Conservation (phyloP, 805 yeast species). For the Scheffersomyces lignosus region DNA sequence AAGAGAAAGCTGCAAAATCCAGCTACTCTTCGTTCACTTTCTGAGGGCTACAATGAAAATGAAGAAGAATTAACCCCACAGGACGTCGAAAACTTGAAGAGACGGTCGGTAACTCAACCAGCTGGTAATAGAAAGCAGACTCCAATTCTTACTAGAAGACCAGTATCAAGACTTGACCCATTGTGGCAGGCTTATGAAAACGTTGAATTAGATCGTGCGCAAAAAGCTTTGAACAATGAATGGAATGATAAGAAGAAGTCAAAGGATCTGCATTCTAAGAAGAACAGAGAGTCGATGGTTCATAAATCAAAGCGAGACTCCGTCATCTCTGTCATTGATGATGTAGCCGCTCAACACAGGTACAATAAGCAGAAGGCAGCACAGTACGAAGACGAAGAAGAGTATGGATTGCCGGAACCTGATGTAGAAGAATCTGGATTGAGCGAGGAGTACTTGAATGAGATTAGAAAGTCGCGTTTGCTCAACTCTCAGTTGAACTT, state of each 20-base stretch:
- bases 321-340: constrained; percentile 32
- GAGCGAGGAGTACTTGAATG: constrained; percentile 45
- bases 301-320: constrained; percentile 29
- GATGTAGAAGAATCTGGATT: constrained; percentile 34
- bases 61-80: constrained; percentile 42
- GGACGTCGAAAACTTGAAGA: constrained; percentile 45
- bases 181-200: constrained; percentile 53
- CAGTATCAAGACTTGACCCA: constrained; percentile 58
- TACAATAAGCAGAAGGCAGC: constrained; percentile 10
- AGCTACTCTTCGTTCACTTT: constrained; percentile 32
- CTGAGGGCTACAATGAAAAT: constrained; percentile 27
- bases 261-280: constrained; percentile 7
- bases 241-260: constrained; percentile 13
- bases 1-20: constrained; percentile 33
- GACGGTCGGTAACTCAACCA: constrained; percentile 49
- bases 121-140: constrained; percentile 29
- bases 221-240: constrained; percentile 42
- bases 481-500: constrained; percentile 43
- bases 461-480: constrained; percentile 44
- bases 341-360: constrained; percentile 1
- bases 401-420: constrained; percentile 39
- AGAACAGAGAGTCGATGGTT: constrained; percentile 10
- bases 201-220: constrained; percentile 44
- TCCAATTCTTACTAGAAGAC: constrained; percentile 50
- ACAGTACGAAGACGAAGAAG: constrained; percentile 3